phyloP scores from a whole-genome alignment of 1,284 basidiomycete species.

The Coniophora puteana region DNA sequence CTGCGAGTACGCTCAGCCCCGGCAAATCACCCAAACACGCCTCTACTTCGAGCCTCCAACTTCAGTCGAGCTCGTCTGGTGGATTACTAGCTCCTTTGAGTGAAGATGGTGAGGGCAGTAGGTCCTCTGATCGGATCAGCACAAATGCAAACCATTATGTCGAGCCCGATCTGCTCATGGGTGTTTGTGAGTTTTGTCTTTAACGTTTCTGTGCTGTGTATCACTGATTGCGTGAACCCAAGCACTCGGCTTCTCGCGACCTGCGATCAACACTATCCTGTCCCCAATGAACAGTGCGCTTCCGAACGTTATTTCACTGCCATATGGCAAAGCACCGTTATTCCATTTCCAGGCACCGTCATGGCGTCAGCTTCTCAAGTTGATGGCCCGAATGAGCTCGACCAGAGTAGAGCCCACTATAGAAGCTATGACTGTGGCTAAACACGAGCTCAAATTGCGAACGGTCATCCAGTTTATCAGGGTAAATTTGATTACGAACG shows the following conservation, averaged over 20 bases:
- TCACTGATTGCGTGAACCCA: constrained; percentile 7
- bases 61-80: constrained; percentile 16
- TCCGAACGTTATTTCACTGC: constrained; percentile 68
- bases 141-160: constrained; percentile 49
- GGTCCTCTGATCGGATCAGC: not conserved
- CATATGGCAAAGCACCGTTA: constrained; percentile 61
- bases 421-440: constrained; percentile 57
- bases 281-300: constrained; percentile 48
- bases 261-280: constrained; percentile 46
- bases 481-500: constrained; percentile 34
- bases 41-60: constrained; percentile 25
- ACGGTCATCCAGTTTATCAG: constrained; percentile 75
- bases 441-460: constrained; percentile 57
- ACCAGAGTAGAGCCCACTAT: constrained; percentile 68
- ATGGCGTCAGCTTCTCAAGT: constrained; percentile 67
- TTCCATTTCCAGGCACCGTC: constrained; percentile 68
- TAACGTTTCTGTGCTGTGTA: constrained; percentile 3
- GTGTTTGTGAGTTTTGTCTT: constrained; percentile 68
- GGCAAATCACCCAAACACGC: too few relatives aligned
- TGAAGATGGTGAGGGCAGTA: constrained; percentile 17
- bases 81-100: constrained; percentile 13
- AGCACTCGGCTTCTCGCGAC: constrained; percentile 65
- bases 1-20: too few relatives aligned
- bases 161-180: constrained; percentile 54
- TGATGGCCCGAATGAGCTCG: constrained; percentile 67